These are phyloP conservation scores for Combretum micranthum DNA, from an alignment of 345 rosid species.

Conservation along the genomic window DNA sequence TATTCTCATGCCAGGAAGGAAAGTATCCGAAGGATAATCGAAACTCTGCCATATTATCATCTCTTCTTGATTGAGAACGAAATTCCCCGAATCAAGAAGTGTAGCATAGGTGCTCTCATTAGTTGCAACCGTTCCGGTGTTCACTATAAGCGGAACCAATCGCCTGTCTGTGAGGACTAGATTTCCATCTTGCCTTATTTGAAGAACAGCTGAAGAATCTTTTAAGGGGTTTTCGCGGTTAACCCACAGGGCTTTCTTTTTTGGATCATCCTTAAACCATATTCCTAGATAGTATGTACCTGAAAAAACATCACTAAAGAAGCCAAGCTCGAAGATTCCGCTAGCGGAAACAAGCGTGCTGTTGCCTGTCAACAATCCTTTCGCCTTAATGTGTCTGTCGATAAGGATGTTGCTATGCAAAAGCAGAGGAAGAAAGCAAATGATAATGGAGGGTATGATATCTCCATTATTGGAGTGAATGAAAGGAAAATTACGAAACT, in stretches of 20 bases:
- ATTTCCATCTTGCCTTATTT: conserved; percentile 6
- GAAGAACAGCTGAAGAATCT: conserved; percentile 1
- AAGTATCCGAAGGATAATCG: conserved; percentile 7
- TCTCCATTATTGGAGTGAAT: too few species aligned
- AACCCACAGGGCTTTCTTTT: conserved; percentile 6
- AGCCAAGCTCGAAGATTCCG: conserved; percentile 11
- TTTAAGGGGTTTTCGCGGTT: conserved; percentile 6
- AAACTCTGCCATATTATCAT: conserved; percentile 13
- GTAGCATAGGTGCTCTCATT: neutral
- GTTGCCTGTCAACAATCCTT: too few species aligned
- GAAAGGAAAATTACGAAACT: too few species aligned
- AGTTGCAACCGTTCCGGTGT: conserved; percentile 2
- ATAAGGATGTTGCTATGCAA: too few species aligned
- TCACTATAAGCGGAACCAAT: conserved; percentile 1
- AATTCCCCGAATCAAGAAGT: conserved; percentile 11
- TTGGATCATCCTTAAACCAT: conserved; percentile 9
- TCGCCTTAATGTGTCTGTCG: too few species aligned
- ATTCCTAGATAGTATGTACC: conserved; percentile 6
- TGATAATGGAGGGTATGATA: too few species aligned
- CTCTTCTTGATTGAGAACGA: conserved; percentile 1
- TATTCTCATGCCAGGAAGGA: conserved; percentile 12
- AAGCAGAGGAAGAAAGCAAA: too few species aligned
- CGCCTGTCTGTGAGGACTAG: neutral
- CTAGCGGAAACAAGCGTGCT: neutral
- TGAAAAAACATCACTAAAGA: neutral